Conservation (phyloP, 2,329 filamentous ascomycete species). For the Aspergillus japonicus region DNA sequence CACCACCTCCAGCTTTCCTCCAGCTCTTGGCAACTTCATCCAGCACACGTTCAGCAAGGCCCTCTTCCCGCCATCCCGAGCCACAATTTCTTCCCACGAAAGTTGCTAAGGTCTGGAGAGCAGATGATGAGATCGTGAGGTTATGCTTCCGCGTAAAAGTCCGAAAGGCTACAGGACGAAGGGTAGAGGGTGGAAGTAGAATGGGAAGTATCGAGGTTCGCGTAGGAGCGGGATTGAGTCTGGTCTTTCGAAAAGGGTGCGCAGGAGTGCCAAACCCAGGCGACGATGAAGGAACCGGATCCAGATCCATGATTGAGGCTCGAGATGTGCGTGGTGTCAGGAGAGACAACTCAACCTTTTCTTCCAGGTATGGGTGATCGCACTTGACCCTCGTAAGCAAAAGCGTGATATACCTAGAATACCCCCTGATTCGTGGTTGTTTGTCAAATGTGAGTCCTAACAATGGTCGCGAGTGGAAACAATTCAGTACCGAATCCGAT, state of each 20-base stretch:
- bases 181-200: slow-evolving; percentile 77
- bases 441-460: neutral
- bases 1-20: slow-evolving; percentile 85
- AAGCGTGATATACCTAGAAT: too few species aligned
- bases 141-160: slow-evolving; percentile 98
- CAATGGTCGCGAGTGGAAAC: neutral
- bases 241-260: slow-evolving; percentile 62
- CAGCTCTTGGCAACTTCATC: slow-evolving; percentile 89
- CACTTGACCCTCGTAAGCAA: too few species aligned
- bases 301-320: slow-evolving; percentile 33
- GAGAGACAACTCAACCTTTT: too few species aligned
- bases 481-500: neutral
- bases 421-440: neutral
- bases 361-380: too few species aligned
- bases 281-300: slow-evolving; percentile 79
- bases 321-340: neutral
- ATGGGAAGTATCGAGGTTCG: slow-evolving; percentile 75
- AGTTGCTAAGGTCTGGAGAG: slow-evolving; percentile 76
- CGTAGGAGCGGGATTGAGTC: slow-evolving; percentile 49
- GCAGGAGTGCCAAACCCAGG: slow-evolving; percentile 85
- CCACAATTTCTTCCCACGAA: slow-evolving; percentile 95
- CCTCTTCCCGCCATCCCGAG: slow-evolving; percentile 93
- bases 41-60: slow-evolving; percentile 84
- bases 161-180: slow-evolving; percentile 87
- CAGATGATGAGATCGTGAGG: slow-evolving; percentile 83